These are phyloP conservation scores for Nosema muscidifuracis DNA, from an alignment of 371 early-diverging fungal genomes.

Conservation along the genomic window DNA sequence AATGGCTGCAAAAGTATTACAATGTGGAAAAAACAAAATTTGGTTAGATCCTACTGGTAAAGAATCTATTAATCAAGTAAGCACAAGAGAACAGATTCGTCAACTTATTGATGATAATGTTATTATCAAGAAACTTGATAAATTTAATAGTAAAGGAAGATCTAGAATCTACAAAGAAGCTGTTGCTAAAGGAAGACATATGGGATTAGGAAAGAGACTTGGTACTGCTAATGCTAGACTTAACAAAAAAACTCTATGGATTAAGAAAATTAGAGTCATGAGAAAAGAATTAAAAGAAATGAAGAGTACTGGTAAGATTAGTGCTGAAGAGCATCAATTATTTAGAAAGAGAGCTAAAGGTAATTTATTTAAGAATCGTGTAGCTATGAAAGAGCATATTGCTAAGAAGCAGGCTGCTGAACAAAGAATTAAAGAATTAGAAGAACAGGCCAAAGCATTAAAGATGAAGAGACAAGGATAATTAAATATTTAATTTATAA, in stretches of 20 bases:
- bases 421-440: conserved; percentile 79
- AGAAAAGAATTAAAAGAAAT: conserved; percentile 91
- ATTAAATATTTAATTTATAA: conserved; percentile 21
- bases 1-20: conserved; percentile 89
- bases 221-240: conserved; percentile 98
- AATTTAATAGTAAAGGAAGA: conserved; percentile 84
- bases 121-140: conserved; percentile 87
- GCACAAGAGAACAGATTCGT: conserved; percentile 81
- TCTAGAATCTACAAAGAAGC: conserved; percentile 81
- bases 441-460: conserved; percentile 87
- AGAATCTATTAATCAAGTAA: conserved; percentile 85
- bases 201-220: conserved; percentile 90
- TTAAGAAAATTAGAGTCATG: conserved; percentile 94
- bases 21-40: conserved; percentile 94
- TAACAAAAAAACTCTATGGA: conserved; percentile 90
- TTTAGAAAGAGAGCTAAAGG: conserved; percentile 98
- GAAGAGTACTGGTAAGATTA: conserved; percentile 86
- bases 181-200: conserved; percentile 95
- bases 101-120: conserved; percentile 91
- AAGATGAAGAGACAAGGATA: conserved; percentile 14
- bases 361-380: conserved; percentile 99
- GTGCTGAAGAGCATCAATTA: conserved; percentile 83
- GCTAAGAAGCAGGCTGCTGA: conserved; percentile 98
- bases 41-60: conserved; percentile 98
- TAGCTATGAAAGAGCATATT: conserved; percentile 96